A percentile compares a stretch with the other conserved stretches of the same genome.
phyloP scores from a whole-genome alignment of 257 asterid genomes.

The Avicennia marina region DNA sequence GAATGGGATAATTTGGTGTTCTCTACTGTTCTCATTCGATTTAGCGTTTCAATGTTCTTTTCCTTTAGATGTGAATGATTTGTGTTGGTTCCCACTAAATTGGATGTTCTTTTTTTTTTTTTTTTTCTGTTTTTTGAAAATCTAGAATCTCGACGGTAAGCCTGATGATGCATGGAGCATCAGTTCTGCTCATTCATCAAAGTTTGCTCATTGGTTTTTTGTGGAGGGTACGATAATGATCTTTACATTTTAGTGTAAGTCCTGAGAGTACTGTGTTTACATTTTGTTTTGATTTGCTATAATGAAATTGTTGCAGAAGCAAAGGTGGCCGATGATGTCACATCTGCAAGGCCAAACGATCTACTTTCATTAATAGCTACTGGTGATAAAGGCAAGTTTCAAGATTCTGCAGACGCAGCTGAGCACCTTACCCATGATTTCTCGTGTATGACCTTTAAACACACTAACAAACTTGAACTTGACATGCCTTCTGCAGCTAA shows the following conservation, averaged over 20 bases:
- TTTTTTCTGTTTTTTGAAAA: too few relatives aligned
- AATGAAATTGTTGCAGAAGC: constrained; percentile 31
- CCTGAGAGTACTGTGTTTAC: background rate
- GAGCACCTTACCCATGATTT: constrained; percentile 21
- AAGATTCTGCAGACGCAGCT: constrained; percentile 26
- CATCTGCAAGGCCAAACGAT: constrained; percentile 39
- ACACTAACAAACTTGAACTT: constrained; percentile 13
- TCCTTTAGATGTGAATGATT: constrained; percentile 18
- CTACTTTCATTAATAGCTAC: constrained; percentile 54
- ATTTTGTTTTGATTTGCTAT: constrained; percentile 2
- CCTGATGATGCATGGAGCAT: constrained; percentile 36
- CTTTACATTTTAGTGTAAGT: background rate
- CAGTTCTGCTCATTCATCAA: constrained; percentile 41
- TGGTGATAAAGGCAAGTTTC: constrained; percentile 45
- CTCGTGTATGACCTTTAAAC: constrained; percentile 24
- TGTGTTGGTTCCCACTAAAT: background rate
- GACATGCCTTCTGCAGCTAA: constrained; percentile 25
- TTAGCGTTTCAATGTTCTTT: constrained; percentile 15
- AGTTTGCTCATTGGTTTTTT: constrained; percentile 64
- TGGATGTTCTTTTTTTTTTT: background rate
- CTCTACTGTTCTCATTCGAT: constrained; percentile 5
- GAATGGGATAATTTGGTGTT: background rate
- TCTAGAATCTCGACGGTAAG: constrained; percentile 30
- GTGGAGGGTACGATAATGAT: constrained; percentile 47
- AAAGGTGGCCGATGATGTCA: constrained; percentile 30